These are phyloP conservation scores for Capsicum pubescens DNA, from an alignment of 257 asterid genomes.

Conservation along the genomic window DNA sequence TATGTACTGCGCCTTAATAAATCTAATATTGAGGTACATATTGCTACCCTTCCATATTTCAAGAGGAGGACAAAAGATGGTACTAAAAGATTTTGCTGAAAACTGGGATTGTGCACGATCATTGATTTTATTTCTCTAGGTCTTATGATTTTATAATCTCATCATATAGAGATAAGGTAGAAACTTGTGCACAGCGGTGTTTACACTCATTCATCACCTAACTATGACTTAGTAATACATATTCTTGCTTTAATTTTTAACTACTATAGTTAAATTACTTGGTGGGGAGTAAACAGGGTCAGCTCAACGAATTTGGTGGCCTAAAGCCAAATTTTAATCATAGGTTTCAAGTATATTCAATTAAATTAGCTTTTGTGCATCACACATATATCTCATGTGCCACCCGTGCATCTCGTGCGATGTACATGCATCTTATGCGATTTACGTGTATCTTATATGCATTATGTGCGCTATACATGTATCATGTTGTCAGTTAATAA, in stretches of 20 bases:
- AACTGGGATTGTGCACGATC: background rate
- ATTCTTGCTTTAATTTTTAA: background rate
- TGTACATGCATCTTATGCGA: no score
- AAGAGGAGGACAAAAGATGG: no score
- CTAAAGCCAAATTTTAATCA: no score
- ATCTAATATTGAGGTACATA: background rate
- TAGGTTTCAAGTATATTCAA: no score
- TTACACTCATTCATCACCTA: background rate
- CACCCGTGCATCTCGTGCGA: no score
- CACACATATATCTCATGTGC: no score
- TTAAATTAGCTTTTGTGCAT: no score
- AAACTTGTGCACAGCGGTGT: background rate
- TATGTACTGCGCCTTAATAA: no score
- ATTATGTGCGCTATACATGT: no score
- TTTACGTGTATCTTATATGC: no score
- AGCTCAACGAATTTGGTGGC: no score
- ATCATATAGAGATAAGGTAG: background rate
- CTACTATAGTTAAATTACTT: background rate
- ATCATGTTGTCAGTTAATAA: no score
- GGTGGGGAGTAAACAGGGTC: background rate
- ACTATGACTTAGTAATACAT: background rate
- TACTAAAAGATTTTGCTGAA: background rate
- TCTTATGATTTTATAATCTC: background rate
- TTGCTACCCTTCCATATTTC: background rate
- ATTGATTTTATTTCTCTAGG: background rate